Conservation (phyloP, 805 yeast species). For the Candida sithepensis region DNA sequence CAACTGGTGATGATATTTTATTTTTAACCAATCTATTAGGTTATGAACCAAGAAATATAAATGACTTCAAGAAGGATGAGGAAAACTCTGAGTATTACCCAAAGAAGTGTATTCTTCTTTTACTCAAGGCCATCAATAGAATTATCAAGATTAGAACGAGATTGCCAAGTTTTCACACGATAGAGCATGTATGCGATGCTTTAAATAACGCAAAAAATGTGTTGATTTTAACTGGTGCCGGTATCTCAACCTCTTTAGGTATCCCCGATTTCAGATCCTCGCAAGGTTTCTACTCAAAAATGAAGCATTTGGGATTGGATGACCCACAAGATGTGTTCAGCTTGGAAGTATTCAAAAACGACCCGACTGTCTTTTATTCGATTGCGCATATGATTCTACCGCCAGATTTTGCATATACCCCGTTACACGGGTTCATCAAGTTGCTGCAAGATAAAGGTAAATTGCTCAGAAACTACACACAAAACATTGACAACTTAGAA, state of each 20-base stretch:
- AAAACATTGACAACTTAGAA: slow-evolving; percentile 86
- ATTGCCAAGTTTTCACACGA: slow-evolving; percentile 47
- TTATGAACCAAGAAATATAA: slow-evolving; percentile 31
- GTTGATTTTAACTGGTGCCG: slow-evolving; percentile 86
- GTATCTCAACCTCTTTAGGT: slow-evolving; percentile 84
- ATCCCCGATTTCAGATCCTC: slow-evolving; percentile 91
- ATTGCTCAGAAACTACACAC: slow-evolving; percentile 81
- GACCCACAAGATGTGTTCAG: slow-evolving; percentile 94
- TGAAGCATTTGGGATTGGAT: slow-evolving; percentile 62
- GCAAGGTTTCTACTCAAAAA: slow-evolving; percentile 74
- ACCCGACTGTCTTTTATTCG: slow-evolving; percentile 80
- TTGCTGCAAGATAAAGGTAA: slow-evolving; percentile 72
- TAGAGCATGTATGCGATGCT: slow-evolving; percentile 55
- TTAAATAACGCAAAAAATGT: slow-evolving; percentile 56
- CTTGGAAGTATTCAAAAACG: slow-evolving; percentile 61
- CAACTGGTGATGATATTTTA: slow-evolving; percentile 54
- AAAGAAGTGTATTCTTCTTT: slow-evolving; percentile 38
- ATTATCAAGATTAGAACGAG: slow-evolving; percentile 56
- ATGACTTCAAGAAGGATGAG: slow-evolving; percentile 8
- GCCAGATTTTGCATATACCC: slow-evolving; percentile 61
- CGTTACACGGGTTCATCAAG: slow-evolving; percentile 77
- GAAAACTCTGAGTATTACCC: slow-evolving; percentile 10
- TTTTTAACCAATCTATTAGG: slow-evolving; percentile 63
- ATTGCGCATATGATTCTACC: slow-evolving; percentile 85
- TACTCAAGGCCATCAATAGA: slow-evolving; percentile 63